Base-by-base conservation (phyloP, 257 asterid genomes). In the Fraxinus pennsylvanica region DNA sequence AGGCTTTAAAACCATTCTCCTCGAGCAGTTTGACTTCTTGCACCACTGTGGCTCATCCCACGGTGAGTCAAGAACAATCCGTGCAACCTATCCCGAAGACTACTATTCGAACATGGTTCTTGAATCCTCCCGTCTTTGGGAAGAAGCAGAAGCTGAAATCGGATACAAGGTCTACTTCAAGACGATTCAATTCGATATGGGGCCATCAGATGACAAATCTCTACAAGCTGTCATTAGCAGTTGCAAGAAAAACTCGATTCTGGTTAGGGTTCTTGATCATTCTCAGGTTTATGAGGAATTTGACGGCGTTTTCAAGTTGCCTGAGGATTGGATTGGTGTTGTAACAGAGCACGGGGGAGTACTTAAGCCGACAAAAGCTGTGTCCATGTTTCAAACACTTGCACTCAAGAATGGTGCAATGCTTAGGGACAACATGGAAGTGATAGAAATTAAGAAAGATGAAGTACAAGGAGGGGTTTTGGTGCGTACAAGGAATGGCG, bases 31-130 rank as follows among this genome's bases (percentile, higher is more conserved):
- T 82, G 99, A 96, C 81, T 91, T 96, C 92, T 88, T 96, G 77
- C 99, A 96, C 86, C 93, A 96, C 86, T 94, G 94, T 21, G 98
- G 97, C 82, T 95, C 98, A 76, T 95, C 99, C 85, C 99, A 95
- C 81, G 99, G 99, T 66, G 99, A 95, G 86, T 95, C 99, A 41
- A 90, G 99, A 72, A 95, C 99, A 75, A 77, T 84, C 30, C 94
- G 99, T 9, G 86, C 89, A 71, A 87, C 99, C 63, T 95, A 95
- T 82, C 96, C 99, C 12, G 96, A 95, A 82, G 89, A 87, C 6
- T 90, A 90, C 87, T 93, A 95, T 83, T 41, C 98, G 33, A 33
- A 15, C 61, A 87, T 95, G 96, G 97, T 82, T 54, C 19, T 89
- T 7, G 85, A 86, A 63, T 91, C 99, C 15, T 57, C 82, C 21